phyloP scores from a whole-genome alignment of 2,329 filamentous ascomycete species.

The Neonectria sp. region DNA sequence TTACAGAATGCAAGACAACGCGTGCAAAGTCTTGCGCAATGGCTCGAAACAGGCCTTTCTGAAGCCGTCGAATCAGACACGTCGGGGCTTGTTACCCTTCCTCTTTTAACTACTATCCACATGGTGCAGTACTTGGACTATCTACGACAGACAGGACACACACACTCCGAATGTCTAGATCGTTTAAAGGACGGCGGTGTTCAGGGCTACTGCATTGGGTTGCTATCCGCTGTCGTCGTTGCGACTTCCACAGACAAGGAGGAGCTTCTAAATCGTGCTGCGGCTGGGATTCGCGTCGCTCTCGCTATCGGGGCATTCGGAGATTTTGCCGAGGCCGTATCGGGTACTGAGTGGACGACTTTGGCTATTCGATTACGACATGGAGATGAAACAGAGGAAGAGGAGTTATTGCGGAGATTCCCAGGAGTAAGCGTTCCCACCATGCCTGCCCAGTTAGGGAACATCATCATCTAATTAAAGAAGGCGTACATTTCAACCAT shows the following conservation, averaged over 20 bases:
- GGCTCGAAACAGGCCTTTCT: constrained; percentile 26
- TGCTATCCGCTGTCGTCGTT: constrained; percentile 34
- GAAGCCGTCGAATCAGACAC: constrained; percentile 24
- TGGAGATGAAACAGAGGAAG: constrained; percentile 14
- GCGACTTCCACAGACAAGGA: constrained; percentile 29
- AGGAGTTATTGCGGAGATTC: constrained; percentile 17
- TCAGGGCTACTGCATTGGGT: constrained; percentile 38
- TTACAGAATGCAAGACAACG: constrained; percentile 19
- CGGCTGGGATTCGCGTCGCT: constrained; percentile 28
- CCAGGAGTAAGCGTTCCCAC: constrained; percentile 14
- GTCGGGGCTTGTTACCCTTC: constrained; percentile 29
- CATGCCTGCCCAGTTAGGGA: too few relatives aligned
- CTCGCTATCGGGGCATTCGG: constrained; percentile 37
- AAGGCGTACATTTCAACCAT: constrained; percentile 36
- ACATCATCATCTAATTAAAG: neutral
- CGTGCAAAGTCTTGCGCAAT: constrained; percentile 24
- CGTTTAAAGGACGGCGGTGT: constrained; percentile 26
- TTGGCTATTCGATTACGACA: constrained; percentile 22
- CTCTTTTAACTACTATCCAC: constrained; percentile 33
- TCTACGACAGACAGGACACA: constrained; percentile 15
- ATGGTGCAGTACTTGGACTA: constrained; percentile 35
- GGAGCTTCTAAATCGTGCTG: constrained; percentile 26
- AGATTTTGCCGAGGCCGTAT: constrained; percentile 27
- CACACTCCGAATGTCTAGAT: constrained; percentile 23
- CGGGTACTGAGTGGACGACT: constrained; percentile 25